phyloP scores from a whole-genome alignment of 306 rosid species.

The Ammopiptanthus mongolicus region DNA sequence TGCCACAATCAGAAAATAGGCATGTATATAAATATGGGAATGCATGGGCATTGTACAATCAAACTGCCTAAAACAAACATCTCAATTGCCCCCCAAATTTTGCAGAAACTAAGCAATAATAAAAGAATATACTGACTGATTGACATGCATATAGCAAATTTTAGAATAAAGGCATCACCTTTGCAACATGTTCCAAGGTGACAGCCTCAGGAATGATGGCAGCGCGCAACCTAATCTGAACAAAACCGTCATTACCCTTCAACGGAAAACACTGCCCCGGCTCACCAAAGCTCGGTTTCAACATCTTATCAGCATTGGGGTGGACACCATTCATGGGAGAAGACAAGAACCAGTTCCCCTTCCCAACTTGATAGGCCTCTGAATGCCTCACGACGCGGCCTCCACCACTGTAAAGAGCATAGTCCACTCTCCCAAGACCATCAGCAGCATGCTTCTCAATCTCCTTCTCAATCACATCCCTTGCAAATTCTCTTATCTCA shows the following conservation, averaged over 20 bases:
- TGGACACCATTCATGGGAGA: slow-evolving; percentile 39
- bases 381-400: slow-evolving; percentile 72
- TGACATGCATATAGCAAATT: neutral
- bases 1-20: neutral
- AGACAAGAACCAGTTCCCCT: slow-evolving; percentile 47
- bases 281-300: slow-evolving; percentile 92
- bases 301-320: slow-evolving; percentile 61
- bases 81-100: neutral
- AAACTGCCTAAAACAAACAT: neutral
- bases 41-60: neutral
- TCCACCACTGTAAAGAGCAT: slow-evolving; percentile 68
- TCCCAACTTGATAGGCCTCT: slow-evolving; percentile 37
- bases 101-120: neutral
- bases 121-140: neutral
- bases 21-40: neutral
- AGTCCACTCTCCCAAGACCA: slow-evolving; percentile 85
- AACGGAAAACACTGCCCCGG: slow-evolving; percentile 91
- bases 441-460: slow-evolving; percentile 88
- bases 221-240: slow-evolving; percentile 71
- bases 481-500: slow-evolving; percentile 70
- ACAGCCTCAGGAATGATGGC: slow-evolving; percentile 82
- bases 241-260: slow-evolving; percentile 79
- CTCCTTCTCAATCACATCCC: slow-evolving; percentile 62
- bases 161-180: slow-evolving; percentile 45
- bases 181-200: slow-evolving; percentile 91